Evolutionary conservation across 257 asterid genomes (phyloP), one percentile per base, ranked within the genome.

Genomic region (Scutellaria baicalensis): DNA sequence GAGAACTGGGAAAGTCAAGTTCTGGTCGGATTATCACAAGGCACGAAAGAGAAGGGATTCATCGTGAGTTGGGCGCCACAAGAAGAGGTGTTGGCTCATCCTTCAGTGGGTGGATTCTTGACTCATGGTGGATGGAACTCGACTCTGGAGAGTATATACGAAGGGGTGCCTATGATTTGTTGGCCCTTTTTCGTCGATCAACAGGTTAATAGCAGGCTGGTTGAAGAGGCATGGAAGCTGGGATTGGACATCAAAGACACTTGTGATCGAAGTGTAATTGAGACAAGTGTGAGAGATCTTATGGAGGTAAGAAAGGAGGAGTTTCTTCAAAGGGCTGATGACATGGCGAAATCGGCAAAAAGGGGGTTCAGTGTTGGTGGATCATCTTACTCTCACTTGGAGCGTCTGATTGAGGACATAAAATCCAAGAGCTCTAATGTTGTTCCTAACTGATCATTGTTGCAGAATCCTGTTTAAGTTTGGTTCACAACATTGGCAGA

Each of bases 221-320:
- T 83, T 2, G 80, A 31, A 0, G 80, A 64, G 43, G 81, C 77
- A n/a, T 84, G 87, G 91, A 81, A 61, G 63, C 0, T 85, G 0
- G 90, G 90, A 1, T 40, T 82, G 70, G 88, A 86, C 70, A 80
- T 88, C 84, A 88, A 88, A 33, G 95, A 88, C 13, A 77, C 54
- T 0, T 85, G 88, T 21, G 81, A 85, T 16, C 74, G 91, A 36
- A 79, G 49, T 10, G 61, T 68, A 0, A 52, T 85, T 5, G 86
- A 83, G 64, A 79, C 47, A 64, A 82, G 72, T 79, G 59, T 88
- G 3, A 77, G 78, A 23, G 88, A 85, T 21, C 6, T 85, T 6
- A 88, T 85, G 91, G 91, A 70, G 16, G 66, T 36, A 63, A 82
- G 66, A 48, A 88, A 79, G 11, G 82, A 75, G 18, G 86, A 80